Evolutionary conservation across 352 stramenopile genomes (phyloP).

Genomic region (Discostella stelligera): DNA sequence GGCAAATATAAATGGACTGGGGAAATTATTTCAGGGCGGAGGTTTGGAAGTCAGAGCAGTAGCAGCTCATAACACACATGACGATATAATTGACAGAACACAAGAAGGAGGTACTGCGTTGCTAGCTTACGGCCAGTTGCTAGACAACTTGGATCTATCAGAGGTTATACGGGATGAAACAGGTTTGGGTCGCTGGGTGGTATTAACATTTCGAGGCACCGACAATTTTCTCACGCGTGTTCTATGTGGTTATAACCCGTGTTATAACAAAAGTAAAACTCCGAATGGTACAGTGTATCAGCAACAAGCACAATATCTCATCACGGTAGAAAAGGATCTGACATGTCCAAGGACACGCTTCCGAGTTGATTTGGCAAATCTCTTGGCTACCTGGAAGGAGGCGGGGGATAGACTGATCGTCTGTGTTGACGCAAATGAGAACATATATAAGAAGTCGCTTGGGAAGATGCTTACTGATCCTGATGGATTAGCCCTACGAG

Average conservation of each 20-base stretch:
- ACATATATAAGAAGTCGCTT: slow-evolving; percentile 16
- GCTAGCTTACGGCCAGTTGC: background rate
- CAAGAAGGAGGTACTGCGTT: background rate
- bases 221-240: background rate
- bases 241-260: background rate
- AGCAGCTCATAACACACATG: background rate
- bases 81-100: background rate
- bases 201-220: no score
- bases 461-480: background rate
- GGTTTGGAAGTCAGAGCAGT: background rate
- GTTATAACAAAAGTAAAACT: background rate
- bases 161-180: no score
- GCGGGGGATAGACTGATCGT: slow-evolving; percentile 9
- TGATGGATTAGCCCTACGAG: slow-evolving; percentile 4
- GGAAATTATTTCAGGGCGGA: slow-evolving; percentile 26
- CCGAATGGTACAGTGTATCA: background rate
- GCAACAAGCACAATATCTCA: background rate
- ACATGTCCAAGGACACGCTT: slow-evolving; percentile 5
- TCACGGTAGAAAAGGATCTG: background rate
- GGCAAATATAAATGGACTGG: slow-evolving; percentile 17
- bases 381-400: slow-evolving; percentile 14
- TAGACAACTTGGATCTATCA: background rate
- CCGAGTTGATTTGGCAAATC: background rate
- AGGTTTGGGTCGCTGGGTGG: no score
- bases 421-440: slow-evolving; percentile 25